Percentiles rank a stretch among this genome's conserved stretches.
These are phyloP conservation scores for Dendrocalamus sinicus DNA, from an alignment of 176 grass and related monocot genomes.

Conservation along the genomic window DNA sequence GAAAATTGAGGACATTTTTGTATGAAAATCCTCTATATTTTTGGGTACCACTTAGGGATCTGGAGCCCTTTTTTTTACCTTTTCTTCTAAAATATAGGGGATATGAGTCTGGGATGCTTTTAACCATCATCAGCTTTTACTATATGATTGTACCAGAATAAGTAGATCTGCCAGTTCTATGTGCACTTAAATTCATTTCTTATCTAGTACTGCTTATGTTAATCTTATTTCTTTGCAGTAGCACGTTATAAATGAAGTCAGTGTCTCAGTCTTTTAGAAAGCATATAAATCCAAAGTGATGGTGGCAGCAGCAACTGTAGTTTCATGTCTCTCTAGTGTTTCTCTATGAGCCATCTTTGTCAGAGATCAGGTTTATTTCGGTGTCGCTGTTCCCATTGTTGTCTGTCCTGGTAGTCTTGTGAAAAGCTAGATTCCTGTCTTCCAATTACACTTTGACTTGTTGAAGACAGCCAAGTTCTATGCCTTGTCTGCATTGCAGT, in stretches of 20 bases:
- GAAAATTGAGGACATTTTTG: background rate
- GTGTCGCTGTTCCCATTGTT: background rate
- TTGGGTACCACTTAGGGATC: too few relatives aligned
- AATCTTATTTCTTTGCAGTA: constrained; percentile 9
- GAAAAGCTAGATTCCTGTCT: constrained; percentile 31
- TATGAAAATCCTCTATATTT: too few relatives aligned
- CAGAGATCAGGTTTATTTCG: constrained; percentile 29
- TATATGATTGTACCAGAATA: constrained; percentile 16
- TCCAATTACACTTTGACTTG: constrained; percentile 32
- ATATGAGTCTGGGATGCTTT: background rate
- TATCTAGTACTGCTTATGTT: background rate
- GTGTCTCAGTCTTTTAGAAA: constrained; percentile 1
- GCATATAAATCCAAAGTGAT: constrained; percentile 11
- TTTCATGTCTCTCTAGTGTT: constrained; percentile 8
- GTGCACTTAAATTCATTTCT: background rate
- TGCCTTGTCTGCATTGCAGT: background rate
- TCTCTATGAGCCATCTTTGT: constrained; percentile 14
- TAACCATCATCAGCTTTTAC: background rate
- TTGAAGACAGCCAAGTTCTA: background rate
- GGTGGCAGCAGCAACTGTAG: constrained; percentile 3
- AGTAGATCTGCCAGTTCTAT: constrained; percentile 3
- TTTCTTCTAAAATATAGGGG: too few relatives aligned
- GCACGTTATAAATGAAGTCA: constrained; percentile 1
- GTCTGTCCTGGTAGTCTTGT: background rate
- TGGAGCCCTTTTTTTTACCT: too few relatives aligned